phyloP scores from a whole-genome alignment of 208 protist species.

The Crithidia expoeki region DNA sequence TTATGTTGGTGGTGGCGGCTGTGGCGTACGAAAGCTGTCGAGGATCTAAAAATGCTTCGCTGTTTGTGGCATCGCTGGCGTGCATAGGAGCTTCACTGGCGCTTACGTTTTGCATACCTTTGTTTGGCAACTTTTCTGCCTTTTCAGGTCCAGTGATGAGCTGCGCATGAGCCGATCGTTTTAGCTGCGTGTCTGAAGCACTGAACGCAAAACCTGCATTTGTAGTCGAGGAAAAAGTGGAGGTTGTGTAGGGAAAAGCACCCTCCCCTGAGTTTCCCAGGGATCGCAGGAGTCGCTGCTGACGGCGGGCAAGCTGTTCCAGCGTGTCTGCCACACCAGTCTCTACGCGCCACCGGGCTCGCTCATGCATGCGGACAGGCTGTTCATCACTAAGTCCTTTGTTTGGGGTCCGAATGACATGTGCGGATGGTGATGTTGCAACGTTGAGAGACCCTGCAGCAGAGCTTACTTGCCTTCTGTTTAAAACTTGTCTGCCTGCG shows the following conservation, averaged over 20 bases:
- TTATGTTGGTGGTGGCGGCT: not conserved
- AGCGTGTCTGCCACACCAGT: conserved; percentile 15
- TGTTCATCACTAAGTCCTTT: no score
- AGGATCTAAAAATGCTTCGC: conserved; percentile 24
- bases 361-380: not conserved
- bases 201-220: no score
- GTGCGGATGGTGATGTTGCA: no score
- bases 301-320: conserved; percentile 25
- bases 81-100: not conserved
- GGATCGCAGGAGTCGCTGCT: conserved; percentile 26
- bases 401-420: no score
- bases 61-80: conserved; percentile 3
- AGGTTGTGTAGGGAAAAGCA: not conserved
- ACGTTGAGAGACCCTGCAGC: no score
- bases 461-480: no score
- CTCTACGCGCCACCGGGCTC: not conserved
- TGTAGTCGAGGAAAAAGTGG: not conserved
- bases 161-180: no score
- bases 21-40: conserved; percentile 34
- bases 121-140: not conserved
- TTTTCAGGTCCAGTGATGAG: no score
- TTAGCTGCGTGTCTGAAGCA: no score
- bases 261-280: not conserved
- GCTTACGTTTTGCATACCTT: not conserved
- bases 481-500: no score